Percentiles rank a stretch among this genome's conserved stretches.
Evolutionary conservation across 345 rosid genomes (phyloP).

Genomic region (Lepidium africanum): DNA sequence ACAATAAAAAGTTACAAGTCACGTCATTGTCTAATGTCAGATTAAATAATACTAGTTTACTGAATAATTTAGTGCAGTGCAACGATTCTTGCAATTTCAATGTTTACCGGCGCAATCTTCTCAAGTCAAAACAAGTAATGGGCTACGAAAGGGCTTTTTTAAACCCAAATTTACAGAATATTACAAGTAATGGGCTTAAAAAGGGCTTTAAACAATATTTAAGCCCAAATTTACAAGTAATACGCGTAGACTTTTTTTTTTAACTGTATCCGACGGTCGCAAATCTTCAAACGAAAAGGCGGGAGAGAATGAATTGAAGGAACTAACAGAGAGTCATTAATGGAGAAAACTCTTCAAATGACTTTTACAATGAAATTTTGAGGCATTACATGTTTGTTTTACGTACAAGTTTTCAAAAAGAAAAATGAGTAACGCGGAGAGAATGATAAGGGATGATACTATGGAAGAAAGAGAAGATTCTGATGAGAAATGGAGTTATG

Average conservation of each 20-base stretch:
- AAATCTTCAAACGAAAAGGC: slow-evolving; percentile 10
- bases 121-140: not conserved
- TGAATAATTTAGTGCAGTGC: not conserved
- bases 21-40: slow-evolving; percentile 20
- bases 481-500: not conserved
- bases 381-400: accelerated
- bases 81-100: not conserved
- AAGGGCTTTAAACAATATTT: not conserved
- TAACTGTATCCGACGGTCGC: not conserved
- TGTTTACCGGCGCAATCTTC: not conserved
- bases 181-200: not conserved
- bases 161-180: not conserved
- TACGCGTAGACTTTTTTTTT: not conserved
- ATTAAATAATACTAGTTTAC: not conserved
- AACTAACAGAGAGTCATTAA: not conserved
- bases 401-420: no score
- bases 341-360: not conserved
- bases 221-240: no score
- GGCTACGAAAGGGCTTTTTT: slow-evolving; percentile 2
- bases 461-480: not conserved
- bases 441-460: not conserved
- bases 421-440: not conserved
- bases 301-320: not conserved
- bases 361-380: not conserved
- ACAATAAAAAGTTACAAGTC: slow-evolving; percentile 5